Evolutionary conservation across 176 grass and related monocot genomes (phyloP), one percentile per base, ranked within the genome.

Genomic region (Avena atlantica): DNA sequence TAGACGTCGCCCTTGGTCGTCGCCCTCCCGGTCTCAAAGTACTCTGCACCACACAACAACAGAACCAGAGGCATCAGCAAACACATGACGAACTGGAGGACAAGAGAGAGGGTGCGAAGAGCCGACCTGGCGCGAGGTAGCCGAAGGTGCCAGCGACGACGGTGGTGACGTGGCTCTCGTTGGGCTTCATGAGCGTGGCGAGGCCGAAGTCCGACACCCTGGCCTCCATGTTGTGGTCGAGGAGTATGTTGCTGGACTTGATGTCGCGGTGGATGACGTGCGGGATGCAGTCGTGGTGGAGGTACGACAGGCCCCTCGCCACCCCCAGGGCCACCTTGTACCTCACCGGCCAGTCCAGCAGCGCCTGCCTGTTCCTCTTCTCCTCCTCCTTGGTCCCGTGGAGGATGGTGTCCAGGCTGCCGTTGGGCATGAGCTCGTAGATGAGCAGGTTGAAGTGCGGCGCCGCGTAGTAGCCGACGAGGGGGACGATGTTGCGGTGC

Each of bases 161-260:
- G 42, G 96, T 98, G 45, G 90, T 92, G 67, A 98, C 92, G 55
- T 95, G 96, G 82, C 85, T 92, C 64, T 89, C 73, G 81, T 77
- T 83, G 53, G 93, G 78, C 56, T 79, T 78, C 75, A 98, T 91
- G 82, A 95, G 87, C 6, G 92, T 92, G 31, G 93, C 93, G 5
- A 95, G 86, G 80, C 93, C 96, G 20, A 98, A 95, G 85, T 94
- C 93, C 1, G 90, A 92, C 68, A 98, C 78, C 63, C 96, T 87
- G 11, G 93, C 79, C 52, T 98, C 93, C 90, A 98, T 90, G 88
- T 87, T 89, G 20, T 88, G 86, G 53, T 94, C 93, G 55, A 95
- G 89, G 16, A 95, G 90, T 13, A 98, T 95, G 86, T 98, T 98
- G 63, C 92, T 98, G 53, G 92, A 86, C 87, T 98, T 98, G 81